Evolutionary conservation across 495 filamentous ascomycete genomes (phyloP), one percentile per base, ranked within the genome.

Genomic region (Aspergillus sparsus): DNA sequence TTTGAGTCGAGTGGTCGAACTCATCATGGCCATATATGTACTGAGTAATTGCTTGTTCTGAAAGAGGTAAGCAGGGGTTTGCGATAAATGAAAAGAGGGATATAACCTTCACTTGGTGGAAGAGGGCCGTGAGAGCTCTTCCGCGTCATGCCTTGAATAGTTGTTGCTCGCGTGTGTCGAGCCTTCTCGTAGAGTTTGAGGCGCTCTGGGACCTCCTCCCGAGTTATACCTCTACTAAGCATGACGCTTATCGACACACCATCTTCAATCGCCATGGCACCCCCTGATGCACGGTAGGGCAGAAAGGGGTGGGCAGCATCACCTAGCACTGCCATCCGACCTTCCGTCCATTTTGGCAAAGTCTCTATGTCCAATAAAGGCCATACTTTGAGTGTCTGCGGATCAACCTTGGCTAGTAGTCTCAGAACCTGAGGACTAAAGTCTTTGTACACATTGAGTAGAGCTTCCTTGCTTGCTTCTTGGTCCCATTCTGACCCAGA

Each of bases 291-390:
- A 55, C 80, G 78, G 53, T 82, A 74, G 6, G 83, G 83, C 35
- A 79, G 63, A 64, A 87, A 86, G 6, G 84, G 85, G 71, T 89
- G 85, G 32, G 82, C 84, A 0, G 86, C 81, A 75, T 88, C 86
- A 2, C 86, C 86, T 5, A 89, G 50, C 0, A 85, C 68, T 6
- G 75, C 82, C 33, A 87, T 54, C 21, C 71, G 74, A 4, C 66
- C 79, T 6, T 80, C 71, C 1, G 77, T 69, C 81, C 82, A 89
- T 1, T 74, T 78, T 0, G 78, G 75, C n/a, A 88, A 61, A 13
- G 73, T 68, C 6, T 79, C 73, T 77, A 85, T 85, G 63, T 88
- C 85, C 1, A 85, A 66, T 9, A 88, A 70, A 18, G 77, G 77
- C 83, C 84, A 87, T 0, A 87, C 73, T 61, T 79, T 83, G 15